These are phyloP conservation scores for Psilocybe cubensis DNA, from an alignment of 768 basidiomycete genomes.

Conservation along the genomic window DNA sequence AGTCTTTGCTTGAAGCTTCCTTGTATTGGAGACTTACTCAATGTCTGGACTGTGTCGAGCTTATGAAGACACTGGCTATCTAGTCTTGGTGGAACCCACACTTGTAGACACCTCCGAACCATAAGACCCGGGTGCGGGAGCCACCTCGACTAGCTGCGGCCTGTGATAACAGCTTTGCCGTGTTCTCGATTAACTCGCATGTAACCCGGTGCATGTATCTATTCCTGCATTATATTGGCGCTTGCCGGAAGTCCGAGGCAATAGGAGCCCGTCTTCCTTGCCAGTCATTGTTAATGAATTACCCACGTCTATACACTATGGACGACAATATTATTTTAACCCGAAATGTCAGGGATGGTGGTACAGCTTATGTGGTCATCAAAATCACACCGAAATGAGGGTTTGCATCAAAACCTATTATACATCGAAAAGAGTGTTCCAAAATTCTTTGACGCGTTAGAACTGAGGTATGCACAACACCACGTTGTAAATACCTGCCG, in stretches of 20 bases:
- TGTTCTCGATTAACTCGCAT: not conserved
- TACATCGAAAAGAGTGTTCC: not conserved
- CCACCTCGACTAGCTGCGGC: not conserved
- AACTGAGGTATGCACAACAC: not conserved
- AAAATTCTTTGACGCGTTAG: not conserved
- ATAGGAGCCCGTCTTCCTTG: not conserved
- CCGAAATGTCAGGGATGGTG: not conserved
- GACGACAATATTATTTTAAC: not conserved
- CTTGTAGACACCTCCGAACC: not conserved
- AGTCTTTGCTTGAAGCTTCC: no score
- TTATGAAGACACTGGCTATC: not conserved
- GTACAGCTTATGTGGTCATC: not conserved
- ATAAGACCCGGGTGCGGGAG: not conserved
- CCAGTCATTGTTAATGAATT: not conserved
- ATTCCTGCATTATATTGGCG: not conserved
- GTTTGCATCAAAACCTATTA: not conserved
- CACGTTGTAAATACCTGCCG: not conserved
- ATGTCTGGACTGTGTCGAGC: not conserved
- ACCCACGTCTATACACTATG: not conserved
- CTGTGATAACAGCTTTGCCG: not conserved
- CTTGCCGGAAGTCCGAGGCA: not conserved
- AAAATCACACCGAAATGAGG: not conserved
- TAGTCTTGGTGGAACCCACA: not conserved
- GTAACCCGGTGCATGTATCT: not conserved
- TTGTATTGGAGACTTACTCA: no score